These are phyloP conservation scores for Chrysanthemum makinoi DNA, from an alignment of 129 eudicot genomes.

Conservation along the genomic window DNA sequence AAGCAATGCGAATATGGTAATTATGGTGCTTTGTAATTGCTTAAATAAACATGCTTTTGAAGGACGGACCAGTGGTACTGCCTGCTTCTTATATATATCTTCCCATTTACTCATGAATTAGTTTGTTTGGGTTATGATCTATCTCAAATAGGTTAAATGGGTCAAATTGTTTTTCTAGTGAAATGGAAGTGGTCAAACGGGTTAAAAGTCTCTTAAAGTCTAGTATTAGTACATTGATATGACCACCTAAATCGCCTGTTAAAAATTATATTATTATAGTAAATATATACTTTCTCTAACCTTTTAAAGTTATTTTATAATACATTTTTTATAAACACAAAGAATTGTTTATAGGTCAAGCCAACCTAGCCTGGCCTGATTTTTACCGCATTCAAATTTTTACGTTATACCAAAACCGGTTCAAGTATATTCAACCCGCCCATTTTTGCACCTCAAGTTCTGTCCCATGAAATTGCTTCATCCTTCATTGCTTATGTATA, in stretches of 20 bases:
- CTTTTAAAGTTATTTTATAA: too few relatives aligned
- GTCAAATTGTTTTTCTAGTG: not conserved
- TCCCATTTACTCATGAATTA: not conserved
- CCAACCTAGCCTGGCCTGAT: not conserved
- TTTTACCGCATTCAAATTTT: not conserved
- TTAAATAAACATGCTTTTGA: constrained; percentile 88
- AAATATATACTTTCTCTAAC: too few relatives aligned
- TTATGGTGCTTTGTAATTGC: constrained; percentile 66
- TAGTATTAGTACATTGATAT: not conserved
- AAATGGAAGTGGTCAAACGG: not conserved
- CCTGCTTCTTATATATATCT: not conserved
- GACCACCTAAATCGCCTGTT: not conserved
- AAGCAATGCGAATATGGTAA: constrained; percentile 38
- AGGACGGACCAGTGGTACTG: constrained; percentile 72
- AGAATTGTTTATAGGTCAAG: constrained; percentile 3
- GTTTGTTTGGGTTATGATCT: constrained; percentile 1
- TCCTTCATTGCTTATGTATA: not conserved
- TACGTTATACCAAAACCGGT: not conserved
- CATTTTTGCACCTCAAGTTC: not conserved
- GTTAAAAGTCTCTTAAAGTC: not conserved
- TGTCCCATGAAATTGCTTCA: constrained; percentile 10
- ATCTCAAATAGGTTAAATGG: not conserved
- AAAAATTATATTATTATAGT: too few relatives aligned
- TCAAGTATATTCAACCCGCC: not conserved
- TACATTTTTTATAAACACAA: not conserved